A percentile compares a stretch with the other conserved stretches of the same genome.
phyloP scores from a whole-genome alignment of 2,329 filamentous ascomycete genomes.

The Fusarium duplospermum region DNA sequence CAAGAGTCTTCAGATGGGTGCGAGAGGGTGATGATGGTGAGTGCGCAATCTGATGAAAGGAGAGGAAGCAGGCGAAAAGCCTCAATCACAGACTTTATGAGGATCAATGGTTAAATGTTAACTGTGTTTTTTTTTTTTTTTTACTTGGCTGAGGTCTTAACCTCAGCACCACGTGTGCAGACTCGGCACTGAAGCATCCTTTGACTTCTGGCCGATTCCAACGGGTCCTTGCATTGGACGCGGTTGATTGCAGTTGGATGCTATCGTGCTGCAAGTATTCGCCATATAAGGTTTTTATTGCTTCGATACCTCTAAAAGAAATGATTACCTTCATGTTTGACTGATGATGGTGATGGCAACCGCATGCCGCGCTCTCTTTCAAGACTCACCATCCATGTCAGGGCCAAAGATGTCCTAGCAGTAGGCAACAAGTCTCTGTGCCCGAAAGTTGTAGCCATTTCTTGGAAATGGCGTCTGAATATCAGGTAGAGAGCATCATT shows the following conservation, averaged over 20 bases:
- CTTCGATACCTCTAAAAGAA: too few relatives aligned
- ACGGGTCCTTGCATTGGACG: background rate
- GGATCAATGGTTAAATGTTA: background rate
- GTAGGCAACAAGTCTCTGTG: too few relatives aligned
- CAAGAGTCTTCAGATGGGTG: background rate
- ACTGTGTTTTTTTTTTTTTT: background rate
- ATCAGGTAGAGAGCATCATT: too few relatives aligned
- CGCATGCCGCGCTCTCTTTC: too few relatives aligned
- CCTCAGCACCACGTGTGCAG: background rate
- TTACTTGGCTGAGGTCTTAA: background rate
- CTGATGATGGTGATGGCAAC: too few relatives aligned
- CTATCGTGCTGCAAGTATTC: background rate
- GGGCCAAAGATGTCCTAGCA: too few relatives aligned
- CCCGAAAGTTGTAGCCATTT: too few relatives aligned
- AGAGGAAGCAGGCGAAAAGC: background rate
- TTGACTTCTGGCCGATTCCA: background rate
- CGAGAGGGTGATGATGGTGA: background rate
- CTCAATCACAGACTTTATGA: background rate
- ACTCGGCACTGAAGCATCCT: background rate
- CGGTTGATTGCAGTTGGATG: background rate
- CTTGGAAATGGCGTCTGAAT: too few relatives aligned
- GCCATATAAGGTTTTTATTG: too few relatives aligned
- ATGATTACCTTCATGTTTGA: too few relatives aligned
- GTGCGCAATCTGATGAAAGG: background rate
- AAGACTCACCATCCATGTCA: too few relatives aligned